Base-by-base conservation (phyloP, 1,139 yeast genomes). In the Hansenula lynferdii region DNA sequence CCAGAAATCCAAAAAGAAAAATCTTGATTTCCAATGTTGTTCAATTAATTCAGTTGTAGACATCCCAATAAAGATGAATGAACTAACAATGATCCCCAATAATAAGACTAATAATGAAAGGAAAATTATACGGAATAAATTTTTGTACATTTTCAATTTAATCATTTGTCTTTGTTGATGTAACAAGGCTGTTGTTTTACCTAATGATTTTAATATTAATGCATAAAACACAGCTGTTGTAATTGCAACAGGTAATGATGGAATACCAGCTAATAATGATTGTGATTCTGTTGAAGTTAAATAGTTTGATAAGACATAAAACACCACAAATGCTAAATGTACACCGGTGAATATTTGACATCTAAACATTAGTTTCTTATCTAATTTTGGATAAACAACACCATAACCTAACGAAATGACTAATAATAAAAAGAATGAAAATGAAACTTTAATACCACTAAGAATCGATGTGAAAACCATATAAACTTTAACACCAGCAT, bases 381-480 rank as follows among this genome's bases (percentile, higher is more conserved):
- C 87, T 44, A 94, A 72, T 49, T 89, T 83, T 37, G 96, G 86
- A 46, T 75, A 75, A 29, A 94, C 98, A 39, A 94, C 92, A 44
- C 98, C 97, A 61, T 90, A 94, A 25, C 98, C 98, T 49, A 90
- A 69, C 15, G 95, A 75, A 42, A 94, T 92, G 52, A 90, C 82
- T 46, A 92, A 70, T 41, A 94, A 67, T 53, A 94, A 65, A 65
- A 90, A 94, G 64, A 92, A 85, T 9, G 97, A 85, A 58, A 87
- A 87, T 1, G 97, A 82, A 42, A 86, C 75, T 54, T 95, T 84
- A 48, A 79, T 77, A 2, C 96, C 78, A 57, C 87, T 86, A 58
- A 90, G 66, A 21, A 87, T 58, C 2, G 97, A 82, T 37, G 90
- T 73, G 56, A 90, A 75, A 8, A 77, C 77, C 75, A 87, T 75